These are phyloP conservation scores for Nicotiana undulata DNA, from an alignment of 257 asterid genomes.

Conservation along the genomic window DNA sequence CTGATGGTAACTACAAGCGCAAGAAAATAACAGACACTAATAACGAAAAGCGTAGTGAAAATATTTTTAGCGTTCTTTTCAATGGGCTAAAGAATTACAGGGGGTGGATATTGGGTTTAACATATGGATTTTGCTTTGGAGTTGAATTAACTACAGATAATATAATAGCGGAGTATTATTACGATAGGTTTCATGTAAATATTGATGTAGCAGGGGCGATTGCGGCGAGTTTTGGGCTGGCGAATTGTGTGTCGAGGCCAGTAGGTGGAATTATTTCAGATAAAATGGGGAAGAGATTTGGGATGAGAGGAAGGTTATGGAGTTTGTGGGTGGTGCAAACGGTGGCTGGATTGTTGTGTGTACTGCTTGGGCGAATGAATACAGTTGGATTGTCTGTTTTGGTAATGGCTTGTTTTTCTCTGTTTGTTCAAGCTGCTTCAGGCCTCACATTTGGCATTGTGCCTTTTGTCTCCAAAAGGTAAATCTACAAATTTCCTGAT, in stretches of 20 bases:
- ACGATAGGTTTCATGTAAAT: constrained; percentile 34
- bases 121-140: constrained; percentile 45
- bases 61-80: constrained; percentile 3
- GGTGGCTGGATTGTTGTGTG: constrained; percentile 39
- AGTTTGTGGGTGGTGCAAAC: constrained; percentile 49
- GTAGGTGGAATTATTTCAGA: constrained; percentile 48
- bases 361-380: constrained; percentile 27
- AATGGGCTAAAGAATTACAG: constrained; percentile 41
- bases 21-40: background rate
- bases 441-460: constrained; percentile 60
- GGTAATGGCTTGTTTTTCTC: constrained; percentile 44
- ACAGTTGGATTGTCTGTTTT: constrained; percentile 36
- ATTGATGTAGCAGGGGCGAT: constrained; percentile 41
- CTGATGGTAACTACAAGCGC: constrained; percentile 23
- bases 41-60: background rate
- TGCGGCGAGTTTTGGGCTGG: constrained; percentile 57
- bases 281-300: constrained; percentile 45
- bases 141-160: constrained; percentile 52
- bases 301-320: constrained; percentile 65
- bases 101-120: constrained; percentile 46
- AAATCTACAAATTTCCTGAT: background rate
- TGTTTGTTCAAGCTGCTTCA: constrained; percentile 58
- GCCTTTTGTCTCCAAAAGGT: constrained; percentile 70
- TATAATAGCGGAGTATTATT: constrained; percentile 50
- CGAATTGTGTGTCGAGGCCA: constrained; percentile 49